phyloP scores from a whole-genome alignment of 495 filamentous ascomycete genomes.

The Apiosordaria backusii region DNA sequence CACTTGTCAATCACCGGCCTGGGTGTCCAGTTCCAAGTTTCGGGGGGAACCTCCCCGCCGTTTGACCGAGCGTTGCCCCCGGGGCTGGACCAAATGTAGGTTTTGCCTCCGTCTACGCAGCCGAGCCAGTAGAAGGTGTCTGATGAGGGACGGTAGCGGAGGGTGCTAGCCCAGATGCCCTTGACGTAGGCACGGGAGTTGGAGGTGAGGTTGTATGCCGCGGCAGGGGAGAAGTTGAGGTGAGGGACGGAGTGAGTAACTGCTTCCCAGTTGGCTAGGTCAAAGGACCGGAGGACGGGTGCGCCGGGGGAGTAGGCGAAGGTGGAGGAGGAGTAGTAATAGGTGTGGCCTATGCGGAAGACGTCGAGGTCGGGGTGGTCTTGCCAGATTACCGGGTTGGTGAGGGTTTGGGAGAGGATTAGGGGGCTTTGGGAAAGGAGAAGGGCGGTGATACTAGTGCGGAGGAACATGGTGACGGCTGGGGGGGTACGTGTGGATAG shows the following conservation, averaged over 20 bases:
- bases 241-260: constrained; percentile 52
- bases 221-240: constrained; percentile 48
- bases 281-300: constrained; percentile 53
- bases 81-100: constrained; percentile 51
- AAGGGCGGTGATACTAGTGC: not conserved
- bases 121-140: constrained; percentile 56
- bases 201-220: constrained; percentile 47
- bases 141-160: constrained; percentile 47
- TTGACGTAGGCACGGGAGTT: constrained; percentile 44
- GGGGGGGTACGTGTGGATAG: too few relatives aligned
- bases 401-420: constrained; percentile 23
- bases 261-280: constrained; percentile 56
- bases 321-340: constrained; percentile 56
- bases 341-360: constrained; percentile 44
- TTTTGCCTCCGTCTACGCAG: constrained; percentile 45
- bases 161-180: constrained; percentile 54
- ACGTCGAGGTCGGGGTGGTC: constrained; percentile 37
- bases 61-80: constrained; percentile 20
- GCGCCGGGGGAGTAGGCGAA: constrained; percentile 59
- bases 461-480: not conserved
- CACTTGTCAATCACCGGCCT: constrained; percentile 39
- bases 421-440: not conserved
- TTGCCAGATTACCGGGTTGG: constrained; percentile 41
- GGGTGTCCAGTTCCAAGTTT: constrained; percentile 34
- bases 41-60: constrained; percentile 16